Evolutionary conservation across 169 alveolate genomes (phyloP).

Genomic region (Eimeria tenella): DNA sequence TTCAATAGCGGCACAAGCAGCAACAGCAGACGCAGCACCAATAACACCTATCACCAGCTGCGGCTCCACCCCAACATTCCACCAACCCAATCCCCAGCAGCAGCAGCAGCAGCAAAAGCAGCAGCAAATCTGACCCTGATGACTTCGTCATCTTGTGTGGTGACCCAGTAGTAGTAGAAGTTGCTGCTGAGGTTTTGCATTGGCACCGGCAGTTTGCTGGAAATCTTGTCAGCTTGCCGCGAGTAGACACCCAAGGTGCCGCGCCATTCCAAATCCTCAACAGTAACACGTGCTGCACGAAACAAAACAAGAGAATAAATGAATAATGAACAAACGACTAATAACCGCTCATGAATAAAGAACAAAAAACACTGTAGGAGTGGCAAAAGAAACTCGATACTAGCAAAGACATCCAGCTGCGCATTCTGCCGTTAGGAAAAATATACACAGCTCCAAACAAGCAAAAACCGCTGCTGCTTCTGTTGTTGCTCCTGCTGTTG

Average conservation of each 20-base stretch:
- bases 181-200: conserved; percentile 84
- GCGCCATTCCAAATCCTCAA: conserved; percentile 91
- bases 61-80: not conserved
- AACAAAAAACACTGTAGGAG: not conserved
- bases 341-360: not conserved
- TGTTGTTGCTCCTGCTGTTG: not conserved
- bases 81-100: not conserved
- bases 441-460: not conserved
- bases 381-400: not conserved
- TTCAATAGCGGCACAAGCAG: not conserved
- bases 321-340: not conserved
- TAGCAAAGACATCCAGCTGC: too few relatives aligned
- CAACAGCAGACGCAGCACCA: too few relatives aligned
- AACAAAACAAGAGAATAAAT: not conserved
- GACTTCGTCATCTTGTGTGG: conserved; percentile 91
- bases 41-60: not conserved
- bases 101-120: not conserved
- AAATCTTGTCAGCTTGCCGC: conserved; percentile 89
- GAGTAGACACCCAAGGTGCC: conserved; percentile 91
- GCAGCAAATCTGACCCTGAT: conserved; percentile 83
- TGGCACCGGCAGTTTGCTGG: conserved; percentile 87
- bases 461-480: not conserved
- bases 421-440: not conserved
- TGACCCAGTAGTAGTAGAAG: conserved; percentile 89
- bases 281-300: conserved; percentile 79